A percentile compares a stretch with the other conserved stretches of the same genome.
These are phyloP conservation scores for Aureobasidium sp. DNA, from an alignment of 2,329 filamentous ascomycete genomes.

Conservation along the genomic window DNA sequence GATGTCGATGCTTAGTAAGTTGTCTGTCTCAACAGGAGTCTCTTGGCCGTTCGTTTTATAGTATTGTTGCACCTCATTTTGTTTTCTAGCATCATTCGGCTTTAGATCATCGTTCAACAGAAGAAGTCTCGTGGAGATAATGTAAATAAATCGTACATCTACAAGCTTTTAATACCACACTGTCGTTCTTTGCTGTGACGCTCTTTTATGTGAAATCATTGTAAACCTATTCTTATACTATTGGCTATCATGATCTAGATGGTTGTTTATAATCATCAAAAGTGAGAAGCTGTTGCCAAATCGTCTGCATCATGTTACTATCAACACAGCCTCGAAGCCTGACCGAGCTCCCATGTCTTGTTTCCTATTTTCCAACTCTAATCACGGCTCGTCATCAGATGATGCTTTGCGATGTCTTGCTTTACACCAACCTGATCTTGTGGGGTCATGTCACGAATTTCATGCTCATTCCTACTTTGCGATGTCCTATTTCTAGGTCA, in stretches of 20 bases:
- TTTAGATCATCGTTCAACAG: neutral
- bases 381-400: neutral
- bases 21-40: neutral
- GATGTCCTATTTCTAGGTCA: neutral
- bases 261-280: too few species aligned
- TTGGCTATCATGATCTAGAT: too few species aligned
- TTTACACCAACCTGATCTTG: neutral
- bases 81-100: neutral
- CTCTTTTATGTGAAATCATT: too few species aligned
- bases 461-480: neutral
- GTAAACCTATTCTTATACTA: too few species aligned
- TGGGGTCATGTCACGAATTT: neutral
- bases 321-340: neutral
- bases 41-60: neutral
- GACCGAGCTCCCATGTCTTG: neutral
- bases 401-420: neutral
- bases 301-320: neutral
- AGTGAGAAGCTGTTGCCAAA: neutral
- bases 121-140: neutral
- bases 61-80: neutral
- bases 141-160: constrained; percentile 1
- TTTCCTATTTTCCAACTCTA: neutral
- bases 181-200: too few species aligned
- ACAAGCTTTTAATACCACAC: neutral
- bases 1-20: constrained; percentile 22